phyloP scores from a whole-genome alignment of 768 basidiomycete genomes.

The Kwoniella heveanensis region DNA sequence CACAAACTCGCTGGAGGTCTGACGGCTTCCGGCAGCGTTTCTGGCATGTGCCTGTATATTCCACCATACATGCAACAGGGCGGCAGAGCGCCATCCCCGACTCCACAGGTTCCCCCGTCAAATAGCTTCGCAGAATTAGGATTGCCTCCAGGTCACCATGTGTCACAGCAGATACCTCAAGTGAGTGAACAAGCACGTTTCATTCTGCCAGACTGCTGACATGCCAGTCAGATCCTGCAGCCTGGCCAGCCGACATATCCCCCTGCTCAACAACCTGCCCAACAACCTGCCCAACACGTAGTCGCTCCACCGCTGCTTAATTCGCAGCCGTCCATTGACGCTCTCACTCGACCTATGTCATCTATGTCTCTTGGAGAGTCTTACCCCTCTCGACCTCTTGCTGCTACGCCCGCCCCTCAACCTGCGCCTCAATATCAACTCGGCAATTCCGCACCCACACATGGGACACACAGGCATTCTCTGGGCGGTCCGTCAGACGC shows the following conservation, averaged over 20 bases:
- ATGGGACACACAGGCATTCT: conserved; percentile 43
- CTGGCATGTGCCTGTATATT: conserved; percentile 52
- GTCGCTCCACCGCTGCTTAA: not conserved
- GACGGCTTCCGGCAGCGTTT: conserved; percentile 41
- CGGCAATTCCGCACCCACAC: conserved; percentile 1
- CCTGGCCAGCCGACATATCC: conserved; percentile 20
- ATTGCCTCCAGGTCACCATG: conserved; percentile 39
- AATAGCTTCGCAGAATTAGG: conserved; percentile 45
- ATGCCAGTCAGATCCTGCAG: not conserved
- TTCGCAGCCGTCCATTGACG: conserved; percentile 28
- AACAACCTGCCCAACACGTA: conserved; percentile 5
- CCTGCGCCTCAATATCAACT: conserved; percentile 8
- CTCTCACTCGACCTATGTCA: conserved; percentile 42
- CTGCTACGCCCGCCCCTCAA: conserved; percentile 24
- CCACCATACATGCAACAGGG: conserved; percentile 43
- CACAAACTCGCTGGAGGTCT: conserved; percentile 26
- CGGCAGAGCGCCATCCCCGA: conserved; percentile 2
- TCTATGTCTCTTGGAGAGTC: conserved; percentile 40
- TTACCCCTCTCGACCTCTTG: conserved; percentile 21
- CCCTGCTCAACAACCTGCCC: conserved; percentile 7
- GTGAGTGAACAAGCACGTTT: conserved; percentile 38
- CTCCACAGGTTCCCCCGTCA: conserved; percentile 18
- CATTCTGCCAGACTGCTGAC: not conserved
- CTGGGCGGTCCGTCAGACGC: conserved; percentile 33
- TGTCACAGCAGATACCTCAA: conserved; percentile 28